Conservation (phyloP, 306 rosid genomes). For the Vigna trinervia region DNA sequence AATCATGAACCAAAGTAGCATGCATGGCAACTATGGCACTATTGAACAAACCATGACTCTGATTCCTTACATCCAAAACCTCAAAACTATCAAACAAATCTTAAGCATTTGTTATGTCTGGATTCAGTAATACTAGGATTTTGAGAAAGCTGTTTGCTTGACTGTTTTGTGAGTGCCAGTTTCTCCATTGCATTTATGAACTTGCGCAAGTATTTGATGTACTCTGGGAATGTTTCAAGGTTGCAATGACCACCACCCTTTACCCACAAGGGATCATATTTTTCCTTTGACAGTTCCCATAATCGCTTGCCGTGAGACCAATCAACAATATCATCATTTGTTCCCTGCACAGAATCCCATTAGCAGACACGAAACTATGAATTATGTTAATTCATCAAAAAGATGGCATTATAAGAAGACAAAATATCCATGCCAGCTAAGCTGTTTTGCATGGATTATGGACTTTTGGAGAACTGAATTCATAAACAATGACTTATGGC, state of each 20-base stretch:
- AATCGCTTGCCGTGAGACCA: constrained; percentile 95
- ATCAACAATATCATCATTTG: constrained; percentile 91
- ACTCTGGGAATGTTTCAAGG: constrained; percentile 94
- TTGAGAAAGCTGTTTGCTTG: constrained; percentile 66
- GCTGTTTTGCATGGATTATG: neutral
- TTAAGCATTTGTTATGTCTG: constrained; percentile 89
- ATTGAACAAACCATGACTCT: constrained; percentile 38
- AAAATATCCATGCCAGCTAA: constrained; percentile 15
- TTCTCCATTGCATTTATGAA: constrained; percentile 93
- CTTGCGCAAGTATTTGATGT: constrained; percentile 89
- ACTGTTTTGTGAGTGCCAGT: constrained; percentile 50
- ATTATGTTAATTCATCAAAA: constrained; percentile 33
- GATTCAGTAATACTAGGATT: constrained; percentile 75
- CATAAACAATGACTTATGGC: neutral
- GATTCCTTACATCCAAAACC: constrained; percentile 42
- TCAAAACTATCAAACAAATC: constrained; percentile 55
- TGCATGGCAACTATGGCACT: constrained; percentile 30
- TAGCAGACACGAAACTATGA: constrained; percentile 34
- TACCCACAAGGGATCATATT: constrained; percentile 95
- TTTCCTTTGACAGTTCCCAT: constrained; percentile 97
- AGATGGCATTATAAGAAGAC: neutral
- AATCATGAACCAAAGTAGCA: constrained; percentile 40
- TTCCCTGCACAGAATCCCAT: constrained; percentile 73
- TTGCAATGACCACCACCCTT: constrained; percentile 99
- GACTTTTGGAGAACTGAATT: neutral